Evolutionary conservation across 208 protist species (phyloP), one percentile per base, ranked within the genome.

Genomic region (Leishmania arabica): DNA sequence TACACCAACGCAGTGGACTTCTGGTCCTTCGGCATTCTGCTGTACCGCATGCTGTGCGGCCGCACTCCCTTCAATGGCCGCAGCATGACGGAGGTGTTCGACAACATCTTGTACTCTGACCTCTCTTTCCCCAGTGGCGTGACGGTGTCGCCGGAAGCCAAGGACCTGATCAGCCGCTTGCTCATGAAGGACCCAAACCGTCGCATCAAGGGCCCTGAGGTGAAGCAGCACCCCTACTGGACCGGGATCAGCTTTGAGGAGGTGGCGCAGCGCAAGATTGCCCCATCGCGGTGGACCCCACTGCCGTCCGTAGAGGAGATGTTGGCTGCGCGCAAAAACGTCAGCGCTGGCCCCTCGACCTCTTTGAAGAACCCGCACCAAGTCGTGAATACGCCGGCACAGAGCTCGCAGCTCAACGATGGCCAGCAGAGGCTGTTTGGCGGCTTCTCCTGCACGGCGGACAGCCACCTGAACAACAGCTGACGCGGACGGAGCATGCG

Each of bases 1-100:
- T 99, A 99, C 93, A 99, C 98, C 24, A 98, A 98, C 79, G 95
- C 97, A 9, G 97, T 99, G 11, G 99, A 99, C 86, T 99, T 98
- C 90, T 99, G 99, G 99, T 97, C 95, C 21, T 98, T 99, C 87
- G 99, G 99, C 65, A 98, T 99, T 75, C 81, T 99, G 17, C 87
- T 99, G n/a, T 99, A 99, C 90, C 97, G 98, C 83, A 99, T 99
- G 97, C 84, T 99, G 37, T 95, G 96, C 80, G 98, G 97, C 51
- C 93, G 97, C 66, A 91, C 97, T 56, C 98, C 98, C 27, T 99
- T 99, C 86, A 98, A 89, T 75, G 92, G 96, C 58, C 95, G 95
- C 75, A 98, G 92, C 80, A 97, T 97, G 91, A 95, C 95, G 78
- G 95, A 97, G 80, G 95, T 98, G 27, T 98, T 98, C 78, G 94